Conservation (phyloP, 768 basidiomycete genomes). For the Multifurca ochricompacta region DNA sequence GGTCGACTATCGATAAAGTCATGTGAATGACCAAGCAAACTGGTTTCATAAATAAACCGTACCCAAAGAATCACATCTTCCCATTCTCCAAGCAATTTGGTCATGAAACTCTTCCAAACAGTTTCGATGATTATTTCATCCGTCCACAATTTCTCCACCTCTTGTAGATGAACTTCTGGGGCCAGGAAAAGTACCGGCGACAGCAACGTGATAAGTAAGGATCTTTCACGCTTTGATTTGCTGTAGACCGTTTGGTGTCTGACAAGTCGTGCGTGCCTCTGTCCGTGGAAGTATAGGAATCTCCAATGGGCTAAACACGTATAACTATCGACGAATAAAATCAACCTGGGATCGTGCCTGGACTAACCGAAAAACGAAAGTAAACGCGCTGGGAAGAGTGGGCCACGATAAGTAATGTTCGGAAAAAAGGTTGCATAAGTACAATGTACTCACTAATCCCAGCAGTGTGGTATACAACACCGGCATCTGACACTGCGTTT, state of each 20-base stretch:
- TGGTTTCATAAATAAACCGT: not conserved
- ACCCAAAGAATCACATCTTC: conserved; percentile 10
- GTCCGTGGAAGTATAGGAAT: conserved; percentile 14
- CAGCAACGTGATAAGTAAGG: conserved; percentile 6
- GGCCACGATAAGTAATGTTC: not conserved
- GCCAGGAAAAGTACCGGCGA: conserved; percentile 13
- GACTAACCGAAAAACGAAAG: conserved; percentile 10
- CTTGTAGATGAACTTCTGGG: conserved; percentile 6
- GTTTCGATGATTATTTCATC: conserved; percentile 7
- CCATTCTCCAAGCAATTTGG: conserved; percentile 6
- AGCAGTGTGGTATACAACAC: not conserved
- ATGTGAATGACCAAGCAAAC: not conserved
- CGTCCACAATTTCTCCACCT: conserved; percentile 5
- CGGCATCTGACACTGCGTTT: conserved; percentile 1
- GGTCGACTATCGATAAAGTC: conserved; percentile 23
- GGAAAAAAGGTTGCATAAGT: not conserved
- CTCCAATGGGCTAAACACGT: conserved; percentile 10
- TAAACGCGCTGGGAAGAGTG: conserved; percentile 1
- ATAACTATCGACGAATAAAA: not conserved
- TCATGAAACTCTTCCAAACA: conserved; percentile 9
- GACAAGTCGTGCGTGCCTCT: conserved; percentile 4
- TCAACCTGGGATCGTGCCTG: not conserved
- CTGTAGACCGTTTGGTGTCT: not conserved
- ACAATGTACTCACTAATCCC: not conserved
- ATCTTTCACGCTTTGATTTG: not conserved